phyloP scores from a whole-genome alignment of 2,329 filamentous ascomycete genomes.

The Fusarium sp. region DNA sequence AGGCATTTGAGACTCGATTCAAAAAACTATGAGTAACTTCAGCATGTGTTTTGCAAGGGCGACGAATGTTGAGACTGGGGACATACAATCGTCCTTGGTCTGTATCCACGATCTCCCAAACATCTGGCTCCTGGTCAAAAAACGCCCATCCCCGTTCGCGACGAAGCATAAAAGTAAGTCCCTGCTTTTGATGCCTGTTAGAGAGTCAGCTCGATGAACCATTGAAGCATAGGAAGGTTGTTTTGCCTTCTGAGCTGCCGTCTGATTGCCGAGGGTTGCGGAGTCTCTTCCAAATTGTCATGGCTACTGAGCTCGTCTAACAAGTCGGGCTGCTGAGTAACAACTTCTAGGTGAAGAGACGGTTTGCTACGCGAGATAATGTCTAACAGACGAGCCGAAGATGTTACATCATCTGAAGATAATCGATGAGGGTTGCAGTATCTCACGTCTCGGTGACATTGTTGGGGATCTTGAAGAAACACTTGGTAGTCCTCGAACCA shows the following conservation, averaged over 20 bases:
- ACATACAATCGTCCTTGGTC: constrained; percentile 41
- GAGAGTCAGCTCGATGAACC: neutral
- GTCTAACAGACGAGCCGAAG: constrained; percentile 7
- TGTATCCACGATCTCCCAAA: constrained; percentile 51
- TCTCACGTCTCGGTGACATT: constrained; percentile 44
- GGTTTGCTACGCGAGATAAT: neutral
- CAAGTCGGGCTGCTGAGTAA: constrained; percentile 34
- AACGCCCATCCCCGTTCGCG: constrained; percentile 56
- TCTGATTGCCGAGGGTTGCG: constrained; percentile 45
- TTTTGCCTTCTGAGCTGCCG: constrained; percentile 45
- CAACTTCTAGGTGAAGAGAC: constrained; percentile 4
- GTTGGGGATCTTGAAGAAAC: constrained; percentile 53
- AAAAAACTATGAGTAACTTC: constrained; percentile 46
- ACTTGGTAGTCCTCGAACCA: constrained; percentile 51
- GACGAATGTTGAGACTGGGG: fast-evolving
- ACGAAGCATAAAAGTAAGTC: constrained; percentile 57
- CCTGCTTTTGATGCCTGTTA: constrained; percentile 58
- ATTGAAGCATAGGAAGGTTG: fast-evolving
- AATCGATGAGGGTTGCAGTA: constrained; percentile 56
- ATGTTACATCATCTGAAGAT: constrained; percentile 21
- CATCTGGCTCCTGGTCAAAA: constrained; percentile 42
- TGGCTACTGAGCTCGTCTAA: constrained; percentile 46
- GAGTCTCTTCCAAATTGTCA: constrained; percentile 46
- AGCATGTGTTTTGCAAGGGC: neutral
- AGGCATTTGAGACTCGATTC: constrained; percentile 50